Percentiles rank a stretch among this genome's conserved stretches.
Conservation (phyloP, 768 basidiomycete species). For the Exidia glandulosa region DNA sequence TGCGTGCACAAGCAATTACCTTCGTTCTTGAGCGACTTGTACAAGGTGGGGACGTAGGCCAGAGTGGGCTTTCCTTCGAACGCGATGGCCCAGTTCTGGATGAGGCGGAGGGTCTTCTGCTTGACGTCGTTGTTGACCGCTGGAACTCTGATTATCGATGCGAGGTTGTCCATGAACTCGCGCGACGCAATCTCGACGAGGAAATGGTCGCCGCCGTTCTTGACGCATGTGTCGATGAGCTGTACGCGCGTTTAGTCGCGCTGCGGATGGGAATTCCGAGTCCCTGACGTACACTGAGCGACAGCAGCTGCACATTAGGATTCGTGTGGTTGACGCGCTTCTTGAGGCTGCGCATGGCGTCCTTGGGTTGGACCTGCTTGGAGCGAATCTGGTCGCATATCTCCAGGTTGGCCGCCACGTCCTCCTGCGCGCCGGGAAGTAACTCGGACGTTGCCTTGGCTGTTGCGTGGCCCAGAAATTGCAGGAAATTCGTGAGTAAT, state of each 20-base stretch:
- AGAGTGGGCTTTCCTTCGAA: slow-evolving; percentile 74
- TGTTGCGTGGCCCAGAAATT: too few relatives aligned
- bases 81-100: slow-evolving; percentile 92
- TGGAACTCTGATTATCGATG: slow-evolving; percentile 75
- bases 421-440: slow-evolving; percentile 70
- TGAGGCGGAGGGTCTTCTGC: slow-evolving; percentile 56
- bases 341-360: slow-evolving; percentile 82
- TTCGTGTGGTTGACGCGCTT: slow-evolving; percentile 86
- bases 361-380: slow-evolving; percentile 73
- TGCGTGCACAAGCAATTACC: slow-evolving; percentile 33
- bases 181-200: slow-evolving; percentile 72
- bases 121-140: slow-evolving; percentile 73
- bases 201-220: slow-evolving; percentile 95
- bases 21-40: slow-evolving; percentile 63
- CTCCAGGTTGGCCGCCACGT: slow-evolving; percentile 88
- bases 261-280: background rate
- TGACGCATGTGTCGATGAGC: slow-evolving; percentile 86
- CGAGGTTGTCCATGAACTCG: slow-evolving; percentile 90
- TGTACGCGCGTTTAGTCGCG: slow-evolving; percentile 19
- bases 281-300: slow-evolving; percentile 59
- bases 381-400: slow-evolving; percentile 96
- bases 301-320: slow-evolving; percentile 84
- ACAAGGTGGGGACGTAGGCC: slow-evolving; percentile 67
- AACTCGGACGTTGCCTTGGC: slow-evolving; percentile 94
- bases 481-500: slow-evolving; percentile 6